Evolutionary conservation across 2,329 filamentous ascomycete genomes (phyloP), one percentile per base, ranked within the genome.

Genomic region (Botrytis byssoidea): DNA sequence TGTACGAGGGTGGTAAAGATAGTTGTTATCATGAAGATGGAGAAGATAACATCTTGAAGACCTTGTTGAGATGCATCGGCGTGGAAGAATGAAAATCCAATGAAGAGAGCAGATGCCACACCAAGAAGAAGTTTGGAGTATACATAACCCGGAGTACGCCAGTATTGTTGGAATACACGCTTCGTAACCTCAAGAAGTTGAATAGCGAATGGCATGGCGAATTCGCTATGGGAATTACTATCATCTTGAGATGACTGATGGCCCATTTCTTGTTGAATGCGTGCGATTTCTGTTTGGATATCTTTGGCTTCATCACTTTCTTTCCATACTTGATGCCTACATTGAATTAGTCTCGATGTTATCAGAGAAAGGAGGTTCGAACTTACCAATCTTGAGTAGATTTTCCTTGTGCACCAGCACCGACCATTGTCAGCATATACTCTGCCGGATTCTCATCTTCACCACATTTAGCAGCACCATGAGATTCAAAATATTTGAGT

Each of bases 91-190:
- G 89, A 91, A 78, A 92, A 88, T 1, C 91, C 91, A 74, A 93
- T 90, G 81, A 92, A 92, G 16, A 85, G 61, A 84, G 85, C 76
- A 80, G 75, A 80, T 5, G 75, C 75, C 44, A 86, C 82, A 75
- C 87, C 89, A 35, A 93, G 87, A 1, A 86, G 81, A 1, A 87
- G 78, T 83, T 94, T 94, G 71, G 89, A 88, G 83, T 92, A 93
- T 78, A 95, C 90, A 82, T 94, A 95, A 1, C 87, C 85, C 0
- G 92, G 92, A 1, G 88, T 92, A 70, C 92, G 88, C 92, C 92
- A 95, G 84, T 93, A 93, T 81, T 94, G 92, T 78, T 92, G 86
- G 82, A 93, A 93, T 20, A 93, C 89, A 75, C 92, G 90, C 14
- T 85, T 78, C 2, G 88, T 89, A 60, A 93, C 92, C 74, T 90